Evolutionary conservation across 345 rosid genomes (phyloP), one percentile per base, ranked within the genome.

Genomic region (Passiflora organensis): DNA sequence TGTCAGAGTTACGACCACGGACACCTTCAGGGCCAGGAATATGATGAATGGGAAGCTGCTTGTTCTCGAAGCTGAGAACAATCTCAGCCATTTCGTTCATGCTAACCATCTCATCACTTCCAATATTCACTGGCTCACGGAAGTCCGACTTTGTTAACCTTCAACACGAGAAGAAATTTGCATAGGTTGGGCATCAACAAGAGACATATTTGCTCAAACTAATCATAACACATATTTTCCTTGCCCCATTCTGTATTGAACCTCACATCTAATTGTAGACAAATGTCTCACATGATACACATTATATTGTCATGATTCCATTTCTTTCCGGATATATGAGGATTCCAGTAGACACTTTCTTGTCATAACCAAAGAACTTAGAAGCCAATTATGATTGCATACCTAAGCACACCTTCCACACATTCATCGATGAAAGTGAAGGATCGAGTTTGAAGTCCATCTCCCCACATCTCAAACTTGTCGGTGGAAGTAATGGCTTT

Each of bases 401-500:
- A 89, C 99, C 99, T 82, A 49, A 89, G 91, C 8, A 94, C 97
- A 62, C 99, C 97, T 72, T 94, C 99, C 12, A 94, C 96, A 6
- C 99, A 89, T 66, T 94, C 99, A 82, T 94, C 99, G 13, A 89
- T 94, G 82, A 94, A 94, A 65, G 99, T 94, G 72, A 94, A 94
- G 13, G 99, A 93, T 47, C 99, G 91, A 47, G 97, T 94, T 34
- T 89, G 99, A 59, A 80, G 82, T 56, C 99, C 99, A 47, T 94
- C 99, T 64, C 99, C 99, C 99, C 99, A 94, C 96, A 94, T 89
- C 91, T 89, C 99, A 32, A 94, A 94, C 77, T 76, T 89, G 65
- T 89, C 96, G 0, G 67, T 70, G 18, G 99, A 76, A 14, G 99
- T 94, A n/a, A 83, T 49, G 38, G 91, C 68, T 78, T 94, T 94